Evolutionary conservation across 768 basidiomycete species (phyloP).

Genomic region (Lactarius sp.): DNA sequence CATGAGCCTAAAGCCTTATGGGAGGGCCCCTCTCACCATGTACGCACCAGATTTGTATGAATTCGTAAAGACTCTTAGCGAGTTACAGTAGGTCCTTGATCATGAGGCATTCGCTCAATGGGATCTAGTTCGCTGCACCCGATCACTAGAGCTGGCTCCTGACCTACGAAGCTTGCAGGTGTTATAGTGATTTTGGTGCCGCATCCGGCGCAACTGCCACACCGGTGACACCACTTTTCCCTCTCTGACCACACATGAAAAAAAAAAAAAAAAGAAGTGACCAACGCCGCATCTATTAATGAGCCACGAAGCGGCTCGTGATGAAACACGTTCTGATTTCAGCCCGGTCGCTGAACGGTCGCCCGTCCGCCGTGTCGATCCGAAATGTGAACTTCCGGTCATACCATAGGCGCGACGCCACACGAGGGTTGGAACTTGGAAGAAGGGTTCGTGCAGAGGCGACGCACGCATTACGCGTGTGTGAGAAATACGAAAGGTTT

Average conservation of each 20-base stretch:
- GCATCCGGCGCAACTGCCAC: neutral
- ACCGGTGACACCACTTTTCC: too few relatives aligned
- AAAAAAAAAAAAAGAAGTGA: neutral
- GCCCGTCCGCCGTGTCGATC: neutral
- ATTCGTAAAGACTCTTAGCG: too few relatives aligned
- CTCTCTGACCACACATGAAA: neutral
- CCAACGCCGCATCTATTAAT: neutral
- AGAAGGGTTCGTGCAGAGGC: neutral
- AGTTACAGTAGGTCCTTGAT: neutral
- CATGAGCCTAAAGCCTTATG: conserved; percentile 1
- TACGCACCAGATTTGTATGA: neutral
- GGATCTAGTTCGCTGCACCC: neutral
- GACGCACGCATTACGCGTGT: neutral
- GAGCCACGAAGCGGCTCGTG: neutral
- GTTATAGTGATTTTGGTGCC: too few relatives aligned
- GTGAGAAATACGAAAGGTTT: neutral
- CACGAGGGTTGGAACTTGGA: neutral
- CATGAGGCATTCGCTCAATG: neutral
- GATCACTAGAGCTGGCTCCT: neutral
- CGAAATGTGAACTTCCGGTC: conserved; percentile 1
- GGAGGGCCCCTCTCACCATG: neutral
- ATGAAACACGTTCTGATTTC: neutral
- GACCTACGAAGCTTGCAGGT: too few relatives aligned
- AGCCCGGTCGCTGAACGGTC: neutral
- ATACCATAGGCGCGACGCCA: neutral